Percentiles rank a stretch among this genome's conserved stretches.
Evolutionary conservation across 1,284 basidiomycete species (phyloP).

Genomic region (Moesziomyces sp.): DNA sequence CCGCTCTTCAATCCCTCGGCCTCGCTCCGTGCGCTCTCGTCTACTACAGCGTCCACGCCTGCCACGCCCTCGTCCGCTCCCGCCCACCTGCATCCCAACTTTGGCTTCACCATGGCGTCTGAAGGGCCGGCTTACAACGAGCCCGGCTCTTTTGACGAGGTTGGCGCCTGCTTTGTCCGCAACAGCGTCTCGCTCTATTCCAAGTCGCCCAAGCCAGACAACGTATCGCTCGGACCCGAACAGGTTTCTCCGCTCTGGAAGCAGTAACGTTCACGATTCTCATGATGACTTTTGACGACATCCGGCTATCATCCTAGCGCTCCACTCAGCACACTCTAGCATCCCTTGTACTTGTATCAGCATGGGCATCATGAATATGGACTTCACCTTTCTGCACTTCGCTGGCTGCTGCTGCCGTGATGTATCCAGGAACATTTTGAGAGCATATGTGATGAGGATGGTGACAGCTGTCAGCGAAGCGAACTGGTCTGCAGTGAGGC

Average conservation of each 20-base stretch:
- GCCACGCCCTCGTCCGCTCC: conserved; percentile 14
- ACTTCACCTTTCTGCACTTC: conserved; percentile 4
- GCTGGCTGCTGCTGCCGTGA: background rate
- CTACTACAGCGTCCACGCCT: conserved; percentile 27
- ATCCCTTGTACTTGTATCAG: conserved; percentile 30
- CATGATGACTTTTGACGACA: conserved; percentile 5
- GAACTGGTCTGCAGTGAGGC: too few species aligned
- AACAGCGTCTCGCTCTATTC: conserved; percentile 8
- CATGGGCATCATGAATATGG: conserved; percentile 25
- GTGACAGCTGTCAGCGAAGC: too few species aligned
- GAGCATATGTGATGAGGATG: background rate
- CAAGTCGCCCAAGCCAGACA: conserved; percentile 2
- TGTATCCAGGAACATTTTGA: too few species aligned
- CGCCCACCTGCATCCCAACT: conserved; percentile 18
- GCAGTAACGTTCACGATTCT: conserved; percentile 6
- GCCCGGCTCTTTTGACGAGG: conserved; percentile 26
- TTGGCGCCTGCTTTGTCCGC: conserved; percentile 14
- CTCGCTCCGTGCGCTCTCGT: conserved; percentile 23
- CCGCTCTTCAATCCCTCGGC: conserved; percentile 32
- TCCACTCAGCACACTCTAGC: conserved; percentile 4
- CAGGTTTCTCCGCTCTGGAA: conserved; percentile 38
- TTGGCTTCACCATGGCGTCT: conserved; percentile 19
- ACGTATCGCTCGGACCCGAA: conserved; percentile 1
- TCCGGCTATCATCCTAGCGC: conserved; percentile 4
- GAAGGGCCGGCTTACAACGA: conserved; percentile 10